These are phyloP conservation scores for Sonneratia caseolaris DNA, from an alignment of 345 rosid species.

Conservation along the genomic window DNA sequence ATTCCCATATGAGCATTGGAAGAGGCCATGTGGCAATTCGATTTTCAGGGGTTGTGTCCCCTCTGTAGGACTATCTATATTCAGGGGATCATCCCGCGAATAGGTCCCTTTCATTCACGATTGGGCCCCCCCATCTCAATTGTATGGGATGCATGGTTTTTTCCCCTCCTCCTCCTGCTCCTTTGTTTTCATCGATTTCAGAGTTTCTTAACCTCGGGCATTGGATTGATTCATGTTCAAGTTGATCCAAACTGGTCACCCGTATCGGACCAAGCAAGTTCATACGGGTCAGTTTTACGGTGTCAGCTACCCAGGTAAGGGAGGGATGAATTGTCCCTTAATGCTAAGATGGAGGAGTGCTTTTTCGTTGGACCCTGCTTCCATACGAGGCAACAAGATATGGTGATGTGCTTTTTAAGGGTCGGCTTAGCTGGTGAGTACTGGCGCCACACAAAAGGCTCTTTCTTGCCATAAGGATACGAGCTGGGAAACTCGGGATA, in stretches of 20 bases:
- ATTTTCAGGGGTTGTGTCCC: slow-evolving; percentile 5
- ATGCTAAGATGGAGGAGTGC: background rate
- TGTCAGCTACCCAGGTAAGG: too few relatives aligned
- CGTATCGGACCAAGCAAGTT: too few relatives aligned
- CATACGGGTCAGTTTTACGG: too few relatives aligned
- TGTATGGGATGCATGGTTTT: background rate
- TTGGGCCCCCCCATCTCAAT: background rate
- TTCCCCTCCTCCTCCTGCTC: background rate
- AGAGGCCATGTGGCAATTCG: slow-evolving; percentile 11
- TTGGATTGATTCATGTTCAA: background rate
- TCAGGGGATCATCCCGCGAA: background rate
- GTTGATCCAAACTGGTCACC: too few relatives aligned
- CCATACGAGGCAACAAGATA: background rate
- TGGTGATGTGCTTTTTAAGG: background rate
- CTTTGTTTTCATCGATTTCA: too few relatives aligned
- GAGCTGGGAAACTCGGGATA: background rate
- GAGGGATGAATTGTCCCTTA: too few relatives aligned
- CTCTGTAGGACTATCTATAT: background rate
- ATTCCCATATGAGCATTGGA: background rate
- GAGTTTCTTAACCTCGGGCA: too few relatives aligned
- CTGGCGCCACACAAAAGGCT: background rate
- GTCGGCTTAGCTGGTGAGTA: background rate
- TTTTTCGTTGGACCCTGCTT: background rate
- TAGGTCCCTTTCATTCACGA: background rate
- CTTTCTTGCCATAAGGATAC: background rate